Evolutionary conservation across 2,329 filamentous ascomycete species (phyloP).

Genomic region (Coniochaeta hoffmannii): DNA sequence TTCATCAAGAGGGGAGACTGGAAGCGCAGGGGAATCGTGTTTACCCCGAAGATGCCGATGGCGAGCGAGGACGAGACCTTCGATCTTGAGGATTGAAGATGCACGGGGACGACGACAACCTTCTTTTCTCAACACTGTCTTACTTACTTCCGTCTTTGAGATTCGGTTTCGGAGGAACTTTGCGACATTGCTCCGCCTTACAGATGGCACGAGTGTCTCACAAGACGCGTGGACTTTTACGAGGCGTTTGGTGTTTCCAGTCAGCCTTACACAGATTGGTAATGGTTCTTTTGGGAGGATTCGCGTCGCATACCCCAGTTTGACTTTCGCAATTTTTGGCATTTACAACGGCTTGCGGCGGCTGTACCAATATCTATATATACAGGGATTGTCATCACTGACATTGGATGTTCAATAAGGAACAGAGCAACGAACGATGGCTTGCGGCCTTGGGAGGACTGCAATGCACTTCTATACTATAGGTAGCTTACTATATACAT

Average conservation of each 20-base stretch:
- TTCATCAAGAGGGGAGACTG: background rate
- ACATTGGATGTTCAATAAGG: background rate
- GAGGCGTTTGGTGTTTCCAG: background rate
- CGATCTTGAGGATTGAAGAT: background rate
- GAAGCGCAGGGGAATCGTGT: constrained; percentile 2
- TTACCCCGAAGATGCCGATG: background rate
- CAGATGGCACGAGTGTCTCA: background rate
- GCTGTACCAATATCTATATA: background rate
- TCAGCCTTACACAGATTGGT: background rate
- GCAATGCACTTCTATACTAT: background rate
- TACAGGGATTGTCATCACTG: constrained; percentile 2
- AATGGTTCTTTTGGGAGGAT: background rate
- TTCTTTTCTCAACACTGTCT: background rate
- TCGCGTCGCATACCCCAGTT: background rate
- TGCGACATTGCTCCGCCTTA: background rate
- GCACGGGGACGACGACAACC: background rate
- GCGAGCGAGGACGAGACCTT: background rate
- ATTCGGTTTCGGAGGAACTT: background rate
- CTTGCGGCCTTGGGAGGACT: background rate
- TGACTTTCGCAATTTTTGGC: background rate
- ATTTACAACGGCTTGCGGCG: background rate
- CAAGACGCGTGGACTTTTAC: background rate
- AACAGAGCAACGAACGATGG: background rate
- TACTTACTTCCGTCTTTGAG: background rate
- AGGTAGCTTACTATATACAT: background rate